phyloP scores from a whole-genome alignment of 2,329 filamentous ascomycete species.

The Fusarium sp. region DNA sequence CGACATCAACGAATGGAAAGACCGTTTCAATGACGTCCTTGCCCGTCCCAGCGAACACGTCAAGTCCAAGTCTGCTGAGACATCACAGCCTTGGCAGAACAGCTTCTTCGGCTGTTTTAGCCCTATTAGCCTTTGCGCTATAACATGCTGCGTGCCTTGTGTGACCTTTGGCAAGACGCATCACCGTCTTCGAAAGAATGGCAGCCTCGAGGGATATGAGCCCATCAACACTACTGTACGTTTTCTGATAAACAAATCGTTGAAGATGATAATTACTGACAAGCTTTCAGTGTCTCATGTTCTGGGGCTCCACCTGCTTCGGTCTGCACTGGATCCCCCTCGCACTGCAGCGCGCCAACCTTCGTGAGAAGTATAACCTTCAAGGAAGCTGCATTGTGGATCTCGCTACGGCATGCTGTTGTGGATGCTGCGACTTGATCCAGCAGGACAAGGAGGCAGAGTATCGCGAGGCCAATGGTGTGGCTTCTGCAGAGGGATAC shows the following conservation, averaged over 20 bases:
- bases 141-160: constrained; percentile 61
- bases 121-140: constrained; percentile 59
- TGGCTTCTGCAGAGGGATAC: constrained; percentile 32
- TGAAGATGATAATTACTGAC: not conserved
- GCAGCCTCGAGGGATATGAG: constrained; percentile 58
- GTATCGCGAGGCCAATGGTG: constrained; percentile 50
- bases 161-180: constrained; percentile 63
- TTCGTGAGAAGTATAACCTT: constrained; percentile 61
- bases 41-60: constrained; percentile 57
- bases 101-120: constrained; percentile 60
- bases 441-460: constrained; percentile 63
- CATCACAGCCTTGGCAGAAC: constrained; percentile 55
- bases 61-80: constrained; percentile 57
- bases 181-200: constrained; percentile 58
- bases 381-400: constrained; percentile 59
- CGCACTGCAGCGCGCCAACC: constrained; percentile 59
- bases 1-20: constrained; percentile 60
- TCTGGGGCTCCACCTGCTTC: constrained; percentile 57
- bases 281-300: constrained; percentile 55
- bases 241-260: not conserved
- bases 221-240: constrained; percentile 61
- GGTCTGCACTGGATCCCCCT: constrained; percentile 58
- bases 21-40: constrained; percentile 58
- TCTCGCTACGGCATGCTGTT: constrained; percentile 59
- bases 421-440: constrained; percentile 58